A percentile compares a stretch with the other conserved stretches of the same genome.
These are phyloP conservation scores for Fusarium chaquense DNA, from an alignment of 2,329 filamentous ascomycete genomes.

Conservation along the genomic window DNA sequence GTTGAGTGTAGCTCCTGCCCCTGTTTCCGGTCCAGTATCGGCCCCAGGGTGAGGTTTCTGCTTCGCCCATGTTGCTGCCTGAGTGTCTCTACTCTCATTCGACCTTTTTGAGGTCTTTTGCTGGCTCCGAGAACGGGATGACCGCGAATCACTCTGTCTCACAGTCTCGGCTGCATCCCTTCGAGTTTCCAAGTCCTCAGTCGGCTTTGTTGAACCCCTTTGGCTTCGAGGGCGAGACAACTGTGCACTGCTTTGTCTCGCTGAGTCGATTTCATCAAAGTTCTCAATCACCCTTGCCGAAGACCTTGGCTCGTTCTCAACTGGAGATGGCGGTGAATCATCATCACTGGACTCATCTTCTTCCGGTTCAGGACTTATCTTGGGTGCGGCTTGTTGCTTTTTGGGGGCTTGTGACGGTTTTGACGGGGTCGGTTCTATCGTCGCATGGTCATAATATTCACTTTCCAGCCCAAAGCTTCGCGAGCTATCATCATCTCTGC, in stretches of 20 bases:
- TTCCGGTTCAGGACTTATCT: background rate
- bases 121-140: background rate
- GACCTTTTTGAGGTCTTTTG: background rate
- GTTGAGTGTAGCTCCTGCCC: background rate
- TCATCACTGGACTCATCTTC: conserved; percentile 2
- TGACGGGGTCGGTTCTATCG: conserved; percentile 51
- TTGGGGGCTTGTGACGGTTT: conserved; percentile 14
- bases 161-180: background rate
- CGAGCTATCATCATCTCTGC: conserved; percentile 49
- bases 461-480: conserved; percentile 55
- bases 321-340: background rate
- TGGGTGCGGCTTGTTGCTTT: conserved; percentile 1
- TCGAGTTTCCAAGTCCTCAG: background rate
- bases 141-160: background rate
- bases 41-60: background rate
- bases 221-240: background rate
- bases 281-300: background rate
- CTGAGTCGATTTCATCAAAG: background rate
- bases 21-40: background rate
- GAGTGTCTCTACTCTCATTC: background rate
- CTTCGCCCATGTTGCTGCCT: background rate
- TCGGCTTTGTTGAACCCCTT: background rate
- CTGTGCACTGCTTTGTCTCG: background rate
- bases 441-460: conserved; percentile 54
- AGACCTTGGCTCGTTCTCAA: background rate